These are phyloP conservation scores for Malania oleifera DNA, from an alignment of 164 flowering plant species.

Conservation along the genomic window DNA sequence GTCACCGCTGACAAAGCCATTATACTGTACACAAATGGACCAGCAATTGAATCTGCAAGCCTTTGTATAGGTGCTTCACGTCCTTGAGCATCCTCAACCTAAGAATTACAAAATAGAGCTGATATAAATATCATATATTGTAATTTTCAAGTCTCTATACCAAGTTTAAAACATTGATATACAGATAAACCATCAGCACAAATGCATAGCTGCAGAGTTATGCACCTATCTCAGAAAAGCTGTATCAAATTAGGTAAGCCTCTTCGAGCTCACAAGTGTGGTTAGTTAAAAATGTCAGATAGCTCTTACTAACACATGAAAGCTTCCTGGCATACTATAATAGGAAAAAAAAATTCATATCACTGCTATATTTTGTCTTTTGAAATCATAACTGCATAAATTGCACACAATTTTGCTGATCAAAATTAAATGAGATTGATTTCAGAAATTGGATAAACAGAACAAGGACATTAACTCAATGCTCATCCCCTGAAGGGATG, in stretches of 20 bases:
- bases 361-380: too few relatives aligned
- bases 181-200: background rate
- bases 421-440: background rate
- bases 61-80: slow-evolving; percentile 95
- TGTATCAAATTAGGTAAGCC: background rate
- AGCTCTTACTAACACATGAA: background rate
- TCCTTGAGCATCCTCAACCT: slow-evolving; percentile 99
- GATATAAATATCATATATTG: slow-evolving; percentile 1
- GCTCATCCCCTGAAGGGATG: too few relatives aligned
- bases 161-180: background rate
- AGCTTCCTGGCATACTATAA: too few relatives aligned
- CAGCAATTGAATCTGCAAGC: slow-evolving; percentile 96
- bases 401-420: too few relatives aligned
- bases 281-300: background rate
- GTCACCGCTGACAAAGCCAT: slow-evolving; percentile 89
- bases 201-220: background rate
- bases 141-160: background rate
- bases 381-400: too few relatives aligned
- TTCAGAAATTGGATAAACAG: background rate
- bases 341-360: too few relatives aligned
- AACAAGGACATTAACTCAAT: too few relatives aligned
- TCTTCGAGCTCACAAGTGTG: background rate
- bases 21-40: slow-evolving; percentile 88
- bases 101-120: slow-evolving; percentile 10
- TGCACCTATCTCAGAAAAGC: background rate